These are phyloP conservation scores for Rubia balearica DNA, from an alignment of 305 asterid genomes.

Conservation along the genomic window DNA sequence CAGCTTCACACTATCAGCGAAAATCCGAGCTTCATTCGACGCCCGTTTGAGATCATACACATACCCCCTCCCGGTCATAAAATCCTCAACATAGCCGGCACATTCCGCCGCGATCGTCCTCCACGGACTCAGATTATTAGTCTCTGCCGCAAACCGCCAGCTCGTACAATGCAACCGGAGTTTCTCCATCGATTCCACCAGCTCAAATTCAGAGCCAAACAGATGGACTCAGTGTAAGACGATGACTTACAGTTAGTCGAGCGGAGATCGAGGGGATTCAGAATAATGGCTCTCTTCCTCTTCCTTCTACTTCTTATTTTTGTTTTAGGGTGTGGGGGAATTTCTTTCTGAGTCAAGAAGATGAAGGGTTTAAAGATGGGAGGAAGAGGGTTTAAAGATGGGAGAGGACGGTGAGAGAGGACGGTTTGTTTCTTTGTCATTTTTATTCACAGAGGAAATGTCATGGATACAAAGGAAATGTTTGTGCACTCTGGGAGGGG, in stretches of 20 bases:
- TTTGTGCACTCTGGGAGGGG: no score
- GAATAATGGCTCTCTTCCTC: constrained; percentile 1
- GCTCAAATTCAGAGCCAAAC: constrained; percentile 23
- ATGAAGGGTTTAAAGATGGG: no score
- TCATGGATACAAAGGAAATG: no score
- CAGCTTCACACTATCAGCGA: constrained; percentile 40
- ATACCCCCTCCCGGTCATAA: constrained; percentile 42
- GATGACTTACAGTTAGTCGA: constrained; percentile 5
- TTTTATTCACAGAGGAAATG: no score
- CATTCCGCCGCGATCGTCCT: constrained; percentile 49
- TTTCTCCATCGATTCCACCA: constrained; percentile 25
- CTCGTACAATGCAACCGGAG: constrained; percentile 42
- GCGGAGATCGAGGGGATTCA: not conserved
- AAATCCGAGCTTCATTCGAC: constrained; percentile 38
- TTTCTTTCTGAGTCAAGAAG: constrained; percentile 6
- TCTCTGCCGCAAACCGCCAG: constrained; percentile 75
- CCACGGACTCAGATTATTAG: constrained; percentile 71
- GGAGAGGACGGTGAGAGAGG: no score
- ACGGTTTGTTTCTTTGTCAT: no score
- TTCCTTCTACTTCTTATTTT: not conserved
- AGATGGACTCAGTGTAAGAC: no score
- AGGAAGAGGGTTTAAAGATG: no score
- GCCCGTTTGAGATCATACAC: constrained; percentile 43
- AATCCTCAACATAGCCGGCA: constrained; percentile 48
- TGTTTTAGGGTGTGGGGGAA: not conserved